Evolutionary conservation across 371 early-diverging fungal species (phyloP).

Genomic region (Mortierella polycephala): DNA sequence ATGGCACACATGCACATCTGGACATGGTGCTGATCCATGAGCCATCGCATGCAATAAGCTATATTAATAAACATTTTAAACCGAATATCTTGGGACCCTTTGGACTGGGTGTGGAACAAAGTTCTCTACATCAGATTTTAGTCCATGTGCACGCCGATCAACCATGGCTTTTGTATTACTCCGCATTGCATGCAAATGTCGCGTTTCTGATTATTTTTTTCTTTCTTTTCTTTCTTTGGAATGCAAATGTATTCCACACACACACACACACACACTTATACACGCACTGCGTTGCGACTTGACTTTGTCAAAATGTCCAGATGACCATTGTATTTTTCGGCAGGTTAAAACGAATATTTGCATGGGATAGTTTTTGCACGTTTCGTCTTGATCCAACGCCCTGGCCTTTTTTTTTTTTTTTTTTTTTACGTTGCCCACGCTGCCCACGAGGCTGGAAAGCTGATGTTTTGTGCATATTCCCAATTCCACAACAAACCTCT

Average conservation of each 20-base stretch:
- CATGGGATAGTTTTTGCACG: not conserved
- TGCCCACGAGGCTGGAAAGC: not conserved
- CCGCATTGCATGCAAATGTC: too few relatives aligned
- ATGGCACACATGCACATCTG: too few relatives aligned
- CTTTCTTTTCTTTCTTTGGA: not conserved
- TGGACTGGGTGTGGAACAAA: not conserved
- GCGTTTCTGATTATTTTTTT: not conserved
- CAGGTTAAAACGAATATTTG: too few relatives aligned
- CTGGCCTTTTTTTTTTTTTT: conserved; percentile 4
- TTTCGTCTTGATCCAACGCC: not conserved
- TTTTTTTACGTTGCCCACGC: not conserved
- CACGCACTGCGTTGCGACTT: not conserved
- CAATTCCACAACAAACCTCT: too few relatives aligned
- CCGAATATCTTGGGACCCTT: too few relatives aligned
- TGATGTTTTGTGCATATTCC: too few relatives aligned
- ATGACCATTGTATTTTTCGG: not conserved
- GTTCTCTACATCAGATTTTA: not conserved
- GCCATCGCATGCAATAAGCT: too few relatives aligned
- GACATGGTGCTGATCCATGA: too few relatives aligned
- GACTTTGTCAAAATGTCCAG: not conserved
- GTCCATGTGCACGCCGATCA: not conserved
- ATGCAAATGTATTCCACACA: not conserved
- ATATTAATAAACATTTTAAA: too few relatives aligned
- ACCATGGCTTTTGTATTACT: not conserved
- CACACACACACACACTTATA: not conserved